Evolutionary conservation across 352 stramenopile genomes (phyloP), one percentile per base, ranked within the genome.

Genomic region (Globisporangium splendens): DNA sequence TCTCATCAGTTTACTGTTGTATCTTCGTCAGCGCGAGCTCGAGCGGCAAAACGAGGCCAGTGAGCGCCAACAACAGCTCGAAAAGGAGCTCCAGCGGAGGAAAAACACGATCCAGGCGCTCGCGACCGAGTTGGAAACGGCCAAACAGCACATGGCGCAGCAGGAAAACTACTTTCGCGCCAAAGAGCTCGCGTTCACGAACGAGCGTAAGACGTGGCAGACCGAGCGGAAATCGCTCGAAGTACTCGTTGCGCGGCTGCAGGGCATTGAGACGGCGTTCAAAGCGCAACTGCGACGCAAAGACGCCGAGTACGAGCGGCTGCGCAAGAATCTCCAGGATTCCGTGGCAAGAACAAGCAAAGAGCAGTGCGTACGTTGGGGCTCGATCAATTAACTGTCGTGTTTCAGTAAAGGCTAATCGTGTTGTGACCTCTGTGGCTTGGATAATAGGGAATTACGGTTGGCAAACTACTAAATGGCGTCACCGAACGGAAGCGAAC

Each of bases 261-360:
- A 91, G 63, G 82, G 83, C 8, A 73, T 89, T 7, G 81, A 91
- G 61, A 88, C 80, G 28, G 77, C 76, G 8, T 91, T 76, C 56
- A 91, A 90, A 48, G 75, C 84, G 5, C 80, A 93, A 48, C 33
- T 93, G 54, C 72, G 82, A 21, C 75, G 73, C 39, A 91, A 90
- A 55, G 84, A 93, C 60, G 69, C 83, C 35, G 77, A 90, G 38
- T 91, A 92, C 63, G 77, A 88, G 53, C 72, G 84, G 6, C 59
- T 93, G 13, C 72, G 76, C 43, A 91, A 91, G 65, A 86, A 50
- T 48, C 56, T 91, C n/a, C 75, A 91, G 58, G 77, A 89, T 21
- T 66, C 64, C 0, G 70, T 75, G 1, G 65, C 65, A 28, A 77
- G 79, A 22, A 71, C 64, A 55, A 63, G 68, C 24, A 91, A 87